A percentile compares a stretch with the other conserved stretches of the same genome.
These are phyloP conservation scores for Rhinocladiella mackenziei DNA, from an alignment of 2,329 filamentous ascomycete genomes.

Conservation along the genomic window DNA sequence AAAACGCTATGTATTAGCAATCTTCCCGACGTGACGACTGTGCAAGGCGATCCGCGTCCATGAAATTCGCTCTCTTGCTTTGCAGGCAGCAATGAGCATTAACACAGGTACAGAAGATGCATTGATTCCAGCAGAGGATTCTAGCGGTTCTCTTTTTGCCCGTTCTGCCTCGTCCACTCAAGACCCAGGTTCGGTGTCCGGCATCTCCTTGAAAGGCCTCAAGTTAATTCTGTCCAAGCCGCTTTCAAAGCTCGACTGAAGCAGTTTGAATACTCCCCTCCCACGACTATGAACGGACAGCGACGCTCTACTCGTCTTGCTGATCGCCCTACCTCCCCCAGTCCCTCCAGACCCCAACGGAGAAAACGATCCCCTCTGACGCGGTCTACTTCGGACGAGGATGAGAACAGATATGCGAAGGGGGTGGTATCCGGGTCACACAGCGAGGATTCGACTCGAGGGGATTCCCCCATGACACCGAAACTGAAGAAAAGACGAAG, in stretches of 20 bases:
- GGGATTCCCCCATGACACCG: constrained; percentile 2
- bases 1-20: too few relatives aligned
- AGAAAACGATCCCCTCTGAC: constrained; percentile 9
- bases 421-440: constrained; percentile 1
- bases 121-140: neutral
- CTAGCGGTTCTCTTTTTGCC: too few relatives aligned
- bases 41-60: too few relatives aligned
- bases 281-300: neutral
- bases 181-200: neutral
- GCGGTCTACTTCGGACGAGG: neutral
- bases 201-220: neutral
- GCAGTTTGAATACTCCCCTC: constrained; percentile 17
- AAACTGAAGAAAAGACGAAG: constrained; percentile 21
- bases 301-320: constrained; percentile 16
- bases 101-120: neutral
- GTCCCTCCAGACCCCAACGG: constrained; percentile 1
- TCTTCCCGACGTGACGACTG: too few relatives aligned
- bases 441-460: neutral
- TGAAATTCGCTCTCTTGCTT: too few relatives aligned
- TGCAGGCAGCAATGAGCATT: neutral
- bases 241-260: constrained; percentile 20
- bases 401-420: neutral
- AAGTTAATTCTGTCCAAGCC: neutral
- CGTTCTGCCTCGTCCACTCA: neutral
- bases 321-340: constrained; percentile 1